A percentile compares a stretch with the other conserved stretches of the same genome.
These are phyloP conservation scores for Fusarium anguioides DNA, from an alignment of 2,329 filamentous ascomycete species.

Conservation along the genomic window DNA sequence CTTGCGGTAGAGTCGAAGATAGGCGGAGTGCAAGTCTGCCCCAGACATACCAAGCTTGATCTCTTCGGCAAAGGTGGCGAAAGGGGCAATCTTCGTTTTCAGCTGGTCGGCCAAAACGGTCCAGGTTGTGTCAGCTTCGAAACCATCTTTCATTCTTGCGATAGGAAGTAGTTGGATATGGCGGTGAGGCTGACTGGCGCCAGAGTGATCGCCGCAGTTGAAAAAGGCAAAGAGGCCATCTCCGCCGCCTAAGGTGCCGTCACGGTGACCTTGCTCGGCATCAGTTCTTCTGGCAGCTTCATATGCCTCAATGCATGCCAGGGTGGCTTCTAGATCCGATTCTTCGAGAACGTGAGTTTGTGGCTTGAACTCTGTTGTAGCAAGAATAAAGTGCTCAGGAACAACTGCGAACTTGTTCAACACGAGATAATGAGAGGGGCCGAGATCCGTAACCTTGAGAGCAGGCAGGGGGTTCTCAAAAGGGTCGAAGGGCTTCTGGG, in stretches of 20 bases:
- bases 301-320: conserved; percentile 71
- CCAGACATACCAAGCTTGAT: conserved; percentile 51
- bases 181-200: conserved; percentile 77
- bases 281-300: conserved; percentile 28
- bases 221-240: conserved; percentile 72
- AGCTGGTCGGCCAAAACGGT: conserved; percentile 59
- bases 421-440: conserved; percentile 70
- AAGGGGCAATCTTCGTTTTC: conserved; percentile 51
- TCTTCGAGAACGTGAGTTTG: conserved; percentile 73
- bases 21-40: conserved; percentile 54
- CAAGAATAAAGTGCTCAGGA: conserved; percentile 76
- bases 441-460: conserved; percentile 64
- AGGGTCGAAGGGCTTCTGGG: conserved; percentile 65
- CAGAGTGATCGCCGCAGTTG: conserved; percentile 75
- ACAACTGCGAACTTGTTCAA: conserved; percentile 82
- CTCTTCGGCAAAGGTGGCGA: conserved; percentile 56
- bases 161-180: conserved; percentile 79
- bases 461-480: conserved; percentile 70
- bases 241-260: conserved; percentile 8
- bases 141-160: conserved; percentile 68
- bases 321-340: conserved; percentile 69
- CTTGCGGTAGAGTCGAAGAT: conserved; percentile 60
- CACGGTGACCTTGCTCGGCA: not conserved
- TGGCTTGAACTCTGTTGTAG: conserved; percentile 70
- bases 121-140: conserved; percentile 57